Evolutionary conservation across 495 filamentous ascomycete species (phyloP).

Genomic region (Xylaria castorea): DNA sequence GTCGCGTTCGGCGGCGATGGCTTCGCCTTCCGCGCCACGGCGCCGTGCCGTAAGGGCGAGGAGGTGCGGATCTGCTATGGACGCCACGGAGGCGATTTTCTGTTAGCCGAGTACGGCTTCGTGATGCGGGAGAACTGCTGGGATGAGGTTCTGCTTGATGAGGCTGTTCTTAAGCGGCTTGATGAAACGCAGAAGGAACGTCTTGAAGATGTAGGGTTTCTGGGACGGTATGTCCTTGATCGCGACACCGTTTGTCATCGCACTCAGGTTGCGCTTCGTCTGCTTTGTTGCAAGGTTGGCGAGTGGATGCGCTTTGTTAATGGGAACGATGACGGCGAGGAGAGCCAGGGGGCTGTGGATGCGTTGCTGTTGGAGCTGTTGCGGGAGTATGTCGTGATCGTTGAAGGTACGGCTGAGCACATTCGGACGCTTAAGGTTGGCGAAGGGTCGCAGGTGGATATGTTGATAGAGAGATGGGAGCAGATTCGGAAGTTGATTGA

Average conservation of each 20-base stretch:
- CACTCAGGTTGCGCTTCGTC: slow-evolving; percentile 71
- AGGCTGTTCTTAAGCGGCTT: slow-evolving; percentile 65
- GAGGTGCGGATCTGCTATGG: slow-evolving; percentile 86
- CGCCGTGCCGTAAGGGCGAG: slow-evolving; percentile 66
- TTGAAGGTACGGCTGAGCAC: slow-evolving; percentile 45
- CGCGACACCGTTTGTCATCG: slow-evolving; percentile 68
- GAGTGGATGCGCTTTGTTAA: slow-evolving; percentile 50
- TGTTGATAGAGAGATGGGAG: slow-evolving; percentile 56
- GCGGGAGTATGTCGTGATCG: slow-evolving; percentile 38
- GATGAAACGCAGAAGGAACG: slow-evolving; percentile 51
- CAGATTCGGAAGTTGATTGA: slow-evolving; percentile 57
- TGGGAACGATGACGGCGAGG: slow-evolving; percentile 47
- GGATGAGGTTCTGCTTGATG: slow-evolving; percentile 73
- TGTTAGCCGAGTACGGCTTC: slow-evolving; percentile 87
- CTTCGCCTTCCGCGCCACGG: slow-evolving; percentile 66
- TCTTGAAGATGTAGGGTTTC: slow-evolving; percentile 65
- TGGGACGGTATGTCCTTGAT: slow-evolving; percentile 73
- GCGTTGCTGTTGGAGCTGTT: slow-evolving; percentile 37
- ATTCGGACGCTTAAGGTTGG: slow-evolving; percentile 43
- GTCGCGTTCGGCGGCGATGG: slow-evolving; percentile 64
- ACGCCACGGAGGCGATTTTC: slow-evolving; percentile 77
- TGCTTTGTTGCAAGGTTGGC: slow-evolving; percentile 44
- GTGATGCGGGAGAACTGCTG: slow-evolving; percentile 69
- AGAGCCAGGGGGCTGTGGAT: slow-evolving; percentile 41
- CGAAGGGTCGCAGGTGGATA: slow-evolving; percentile 38